These are phyloP conservation scores for Phoenix dactylifera DNA, from an alignment of 176 grass and related monocot species.

Conservation along the genomic window DNA sequence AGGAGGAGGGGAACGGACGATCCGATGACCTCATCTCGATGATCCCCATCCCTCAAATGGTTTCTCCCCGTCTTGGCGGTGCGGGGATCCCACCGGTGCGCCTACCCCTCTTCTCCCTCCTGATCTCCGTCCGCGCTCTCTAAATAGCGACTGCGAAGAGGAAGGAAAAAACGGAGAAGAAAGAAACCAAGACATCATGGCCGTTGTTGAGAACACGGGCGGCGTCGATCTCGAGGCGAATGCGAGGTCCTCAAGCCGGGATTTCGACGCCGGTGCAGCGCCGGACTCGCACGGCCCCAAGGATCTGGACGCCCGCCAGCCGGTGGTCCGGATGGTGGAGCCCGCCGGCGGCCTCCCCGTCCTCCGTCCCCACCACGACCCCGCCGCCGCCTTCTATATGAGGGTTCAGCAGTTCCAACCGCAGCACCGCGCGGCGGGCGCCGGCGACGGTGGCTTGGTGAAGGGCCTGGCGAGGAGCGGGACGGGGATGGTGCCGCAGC, in stretches of 20 bases:
- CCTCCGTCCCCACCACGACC: constrained; percentile 4
- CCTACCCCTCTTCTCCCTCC: neutral
- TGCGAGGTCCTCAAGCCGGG: neutral
- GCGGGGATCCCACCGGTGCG: neutral
- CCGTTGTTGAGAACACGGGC: constrained; percentile 9
- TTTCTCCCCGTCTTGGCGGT: constrained; percentile 1
- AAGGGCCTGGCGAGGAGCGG: too few species aligned
- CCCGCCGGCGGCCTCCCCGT: neutral
- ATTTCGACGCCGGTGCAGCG: neutral
- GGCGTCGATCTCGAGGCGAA: constrained; percentile 10
- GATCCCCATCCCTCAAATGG: constrained; percentile 9
- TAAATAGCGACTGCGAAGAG: neutral
- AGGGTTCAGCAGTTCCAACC: neutral
- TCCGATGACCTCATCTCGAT: constrained; percentile 16
- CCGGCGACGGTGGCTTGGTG: constrained; percentile 8
- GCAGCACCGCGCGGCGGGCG: neutral
- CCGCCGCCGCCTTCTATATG: neutral
- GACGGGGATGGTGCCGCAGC: neutral
- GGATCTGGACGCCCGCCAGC: neutral
- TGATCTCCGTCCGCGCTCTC: neutral
- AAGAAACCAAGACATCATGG: constrained; percentile 8
- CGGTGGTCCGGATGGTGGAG: neutral
- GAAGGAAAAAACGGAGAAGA: too few species aligned
- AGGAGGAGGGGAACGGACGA: constrained; percentile 7
- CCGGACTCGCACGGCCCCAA: neutral